Base-by-base conservation (phyloP, 2,329 filamentous ascomycete species). In the Fusarium newnesense region DNA sequence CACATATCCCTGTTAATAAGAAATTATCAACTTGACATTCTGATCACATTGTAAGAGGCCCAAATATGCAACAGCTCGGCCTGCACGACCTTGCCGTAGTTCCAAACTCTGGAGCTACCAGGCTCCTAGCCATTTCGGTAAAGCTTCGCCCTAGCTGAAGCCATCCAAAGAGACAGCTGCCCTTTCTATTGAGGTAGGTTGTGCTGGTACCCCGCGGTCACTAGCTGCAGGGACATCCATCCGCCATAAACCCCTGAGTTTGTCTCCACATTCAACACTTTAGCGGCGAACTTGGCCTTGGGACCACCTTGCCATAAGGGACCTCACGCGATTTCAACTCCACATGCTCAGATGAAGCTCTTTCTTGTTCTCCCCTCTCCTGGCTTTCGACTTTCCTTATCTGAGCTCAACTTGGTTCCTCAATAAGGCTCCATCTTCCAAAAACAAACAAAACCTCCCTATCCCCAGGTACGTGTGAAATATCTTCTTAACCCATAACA, bases 221-320 rank as follows among this genome's bases (percentile, higher is more conserved):
- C 24, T 37, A 59, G 47, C 34, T 72, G 47, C 62, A 70, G 63
- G 52, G 56, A 52, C 60, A 58, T 42, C 61, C 49, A 73, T 60
- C 57, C 61, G 37, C 64, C 49, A 53, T 46, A 67, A 42, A 64
- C 71, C 76, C 69, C 71, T 71, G 63, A 77, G 65, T 61, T 47
- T 40, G 70, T 73, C 78, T 62, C 79, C 79, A 77, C 76, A 78
- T 46, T 74, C 71, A 59, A 60, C 62, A 44, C 66, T 58, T 63
- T 70, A 75, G 72, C 50, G 69, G 75, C 75, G 61, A 70, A 69
- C 76, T 78, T 67, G 68, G 32, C 47, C 66, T 77, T 77, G 60
- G 78, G 79, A 80, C 79, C 80, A 82, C 80, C 76, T 82, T 81
- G 76, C 80, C 78, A 75, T 69, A 79, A 80, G 64, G 76, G 74